Base-by-base conservation (phyloP, 257 asterid species). In the Scutellaria minor region DNA sequence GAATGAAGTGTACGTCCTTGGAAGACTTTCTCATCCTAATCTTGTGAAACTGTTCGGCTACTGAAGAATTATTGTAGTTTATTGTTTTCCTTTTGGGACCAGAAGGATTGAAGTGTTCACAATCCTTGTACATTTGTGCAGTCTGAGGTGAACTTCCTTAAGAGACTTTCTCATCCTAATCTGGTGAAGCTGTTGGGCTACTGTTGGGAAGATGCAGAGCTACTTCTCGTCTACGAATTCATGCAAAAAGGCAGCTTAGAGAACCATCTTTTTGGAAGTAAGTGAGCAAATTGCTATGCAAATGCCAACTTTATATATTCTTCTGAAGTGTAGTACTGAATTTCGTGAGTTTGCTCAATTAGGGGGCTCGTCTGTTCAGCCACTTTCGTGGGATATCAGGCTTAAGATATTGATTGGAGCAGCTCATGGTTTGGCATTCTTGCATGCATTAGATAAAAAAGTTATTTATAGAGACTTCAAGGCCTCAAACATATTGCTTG, bases 71-170 rank as follows among this genome's bases (percentile, higher is more conserved):
- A 20, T 11, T 39, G 40, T 20, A 56, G 5, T 10, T 9, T 39
- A 6, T 15, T 40, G 6, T n/a, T 48, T 47, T 22, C 45, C 57
- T 13, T 37, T 50, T 66, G 6, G 71, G 71, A 12, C 15, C 35
- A 40, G 14, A 61, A 62, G 45, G 67, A 62, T 20, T 64, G 14
- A 18, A 18, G 60, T 47, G 40, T 18, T 0, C 18, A 9, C 1
- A 37, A 37, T 62, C n/a, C 67, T 70, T n/a, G 42, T 69, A 73
- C 45, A 2, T 52, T 27, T 58, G 42, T 72, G 80, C 85, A 88
- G 97, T 87, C 91, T 37, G 98, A 92, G 77, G 92, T 92, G 57
- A 83, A 90, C 77, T 88, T 92, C 79, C 94, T 92, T 20, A 97
- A 96, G 52, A 86, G 83, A 53, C 89, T 93, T 55, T 85, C 88